A percentile compares a stretch with the other conserved stretches of the same genome.
phyloP scores from a whole-genome alignment of 192 early-diverging fungal genomes.

The Coemansia sp. region DNA sequence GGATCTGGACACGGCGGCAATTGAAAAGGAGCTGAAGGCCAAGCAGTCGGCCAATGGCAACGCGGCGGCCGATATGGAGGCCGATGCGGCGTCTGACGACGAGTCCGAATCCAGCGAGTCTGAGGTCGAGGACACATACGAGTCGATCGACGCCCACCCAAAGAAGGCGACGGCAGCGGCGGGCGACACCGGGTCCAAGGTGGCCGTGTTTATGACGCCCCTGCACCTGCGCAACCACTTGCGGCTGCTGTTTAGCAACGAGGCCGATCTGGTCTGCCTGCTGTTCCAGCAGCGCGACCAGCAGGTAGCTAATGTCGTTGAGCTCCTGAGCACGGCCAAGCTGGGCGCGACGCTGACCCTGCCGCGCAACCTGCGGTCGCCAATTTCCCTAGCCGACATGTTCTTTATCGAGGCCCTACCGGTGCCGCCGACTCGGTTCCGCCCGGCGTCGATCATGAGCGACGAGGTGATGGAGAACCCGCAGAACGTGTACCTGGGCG shows the following conservation, averaged over 20 bases:
- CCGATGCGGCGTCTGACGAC: slow-evolving; percentile 30
- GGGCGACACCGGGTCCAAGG: slow-evolving; percentile 11
- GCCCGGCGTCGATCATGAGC: slow-evolving; percentile 86
- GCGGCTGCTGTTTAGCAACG: slow-evolving; percentile 71
- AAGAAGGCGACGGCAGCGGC: slow-evolving; percentile 21
- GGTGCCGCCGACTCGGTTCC: slow-evolving; percentile 90
- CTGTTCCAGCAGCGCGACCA: slow-evolving; percentile 75
- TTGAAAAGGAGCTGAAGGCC: slow-evolving; percentile 18
- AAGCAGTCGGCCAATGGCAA: neutral
- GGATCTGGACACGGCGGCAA: slow-evolving; percentile 14
- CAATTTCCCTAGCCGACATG: slow-evolving; percentile 63
- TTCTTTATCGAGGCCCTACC: slow-evolving; percentile 93
- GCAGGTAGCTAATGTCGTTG: slow-evolving; percentile 20
- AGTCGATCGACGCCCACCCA: slow-evolving; percentile 24
- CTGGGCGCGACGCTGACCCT: slow-evolving; percentile 28
- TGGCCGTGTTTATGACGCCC: slow-evolving; percentile 58
- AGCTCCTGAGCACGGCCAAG: slow-evolving; percentile 7
- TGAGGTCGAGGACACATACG: slow-evolving; percentile 35
- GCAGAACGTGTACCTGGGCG: slow-evolving; percentile 86
- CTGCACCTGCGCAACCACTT: slow-evolving; percentile 77
- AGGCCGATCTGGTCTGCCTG: slow-evolving; percentile 68
- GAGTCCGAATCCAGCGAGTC: slow-evolving; percentile 23
- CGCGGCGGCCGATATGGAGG: slow-evolving; percentile 20
- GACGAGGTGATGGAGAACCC: slow-evolving; percentile 89
- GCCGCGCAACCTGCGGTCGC: slow-evolving; percentile 37